These are phyloP conservation scores for Aureobasidium sp. DNA, from an alignment of 2,329 filamentous ascomycete species.

Conservation along the genomic window DNA sequence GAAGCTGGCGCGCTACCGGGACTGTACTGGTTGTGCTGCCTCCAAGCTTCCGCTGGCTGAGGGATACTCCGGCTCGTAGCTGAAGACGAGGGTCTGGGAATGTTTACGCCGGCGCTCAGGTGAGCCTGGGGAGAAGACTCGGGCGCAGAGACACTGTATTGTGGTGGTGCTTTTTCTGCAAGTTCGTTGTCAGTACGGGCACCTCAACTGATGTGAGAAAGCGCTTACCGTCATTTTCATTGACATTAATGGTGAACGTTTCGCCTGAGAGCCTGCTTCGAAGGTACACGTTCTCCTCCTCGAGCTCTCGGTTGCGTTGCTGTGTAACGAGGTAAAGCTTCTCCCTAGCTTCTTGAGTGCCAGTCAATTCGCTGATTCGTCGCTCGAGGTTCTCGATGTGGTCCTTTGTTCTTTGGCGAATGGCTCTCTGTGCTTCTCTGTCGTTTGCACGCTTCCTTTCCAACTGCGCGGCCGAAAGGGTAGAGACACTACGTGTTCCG, in stretches of 20 bases:
- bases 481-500: constrained; percentile 49
- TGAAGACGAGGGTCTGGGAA: constrained; percentile 10
- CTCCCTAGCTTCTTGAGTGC: constrained; percentile 37
- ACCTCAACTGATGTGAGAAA: background rate
- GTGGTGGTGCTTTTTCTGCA: constrained; percentile 10
- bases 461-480: constrained; percentile 48
- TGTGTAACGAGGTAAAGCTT: constrained; percentile 42
- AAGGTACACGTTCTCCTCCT: constrained; percentile 46
- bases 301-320: constrained; percentile 45
- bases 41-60: constrained; percentile 9
- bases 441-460: constrained; percentile 53
- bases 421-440: constrained; percentile 51
- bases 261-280: constrained; percentile 39
- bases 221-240: constrained; percentile 4
- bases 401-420: constrained; percentile 50
- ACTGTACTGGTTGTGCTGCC: constrained; percentile 5
- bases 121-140: constrained; percentile 1
- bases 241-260: constrained; percentile 22
- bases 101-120: background rate
- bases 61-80: background rate
- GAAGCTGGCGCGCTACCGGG: background rate
- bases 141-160: constrained; percentile 2
- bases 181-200: background rate
- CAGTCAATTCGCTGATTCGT: constrained; percentile 44
- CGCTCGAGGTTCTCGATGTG: constrained; percentile 50